Evolutionary conservation across 768 basidiomycete species (phyloP).

Genomic region (Mycena pura): DNA sequence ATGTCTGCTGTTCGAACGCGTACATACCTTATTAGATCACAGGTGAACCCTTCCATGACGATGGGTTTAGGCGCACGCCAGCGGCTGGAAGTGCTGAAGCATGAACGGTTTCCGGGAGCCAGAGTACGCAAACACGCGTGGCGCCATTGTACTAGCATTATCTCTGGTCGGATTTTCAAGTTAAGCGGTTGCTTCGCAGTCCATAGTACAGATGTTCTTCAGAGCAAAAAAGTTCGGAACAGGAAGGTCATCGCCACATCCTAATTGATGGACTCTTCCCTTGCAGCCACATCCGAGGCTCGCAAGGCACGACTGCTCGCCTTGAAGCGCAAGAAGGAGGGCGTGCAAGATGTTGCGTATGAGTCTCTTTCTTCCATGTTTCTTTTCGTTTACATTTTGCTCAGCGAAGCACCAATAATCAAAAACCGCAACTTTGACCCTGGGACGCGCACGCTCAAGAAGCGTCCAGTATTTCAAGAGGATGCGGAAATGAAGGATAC

Average conservation of each 20-base stretch:
- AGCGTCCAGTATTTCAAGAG: conserved; percentile 55
- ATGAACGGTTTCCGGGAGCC: conserved; percentile 18
- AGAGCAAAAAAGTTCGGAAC: too few species aligned
- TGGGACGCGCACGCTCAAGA: conserved; percentile 78
- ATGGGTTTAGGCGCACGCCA: conserved; percentile 41
- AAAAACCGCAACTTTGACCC: conserved; percentile 91
- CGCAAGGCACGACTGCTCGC: conserved; percentile 84
- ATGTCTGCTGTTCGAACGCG: not conserved
- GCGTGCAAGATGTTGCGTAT: conserved; percentile 53
- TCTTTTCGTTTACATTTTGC: not conserved
- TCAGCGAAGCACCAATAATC: conserved; percentile 56
- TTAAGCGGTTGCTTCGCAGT: conserved; percentile 12
- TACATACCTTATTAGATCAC: conserved; percentile 70
- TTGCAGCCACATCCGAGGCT: conserved; percentile 79
- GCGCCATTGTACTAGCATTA: conserved; percentile 43
- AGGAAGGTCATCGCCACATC: conserved; percentile 1
- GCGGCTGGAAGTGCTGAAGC: conserved; percentile 39
- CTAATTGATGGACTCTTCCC: conserved; percentile 54
- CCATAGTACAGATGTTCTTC: too few species aligned
- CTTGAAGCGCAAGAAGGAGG: conserved; percentile 75
- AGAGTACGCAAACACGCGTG: conserved; percentile 36
- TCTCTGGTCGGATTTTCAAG: conserved; percentile 17
- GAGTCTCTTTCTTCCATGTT: conserved; percentile 36
- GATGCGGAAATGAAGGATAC: conserved; percentile 76
- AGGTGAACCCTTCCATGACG: conserved; percentile 67